Conservation (phyloP, 1,139 yeast species). For the Yamadazyma conglobata region DNA sequence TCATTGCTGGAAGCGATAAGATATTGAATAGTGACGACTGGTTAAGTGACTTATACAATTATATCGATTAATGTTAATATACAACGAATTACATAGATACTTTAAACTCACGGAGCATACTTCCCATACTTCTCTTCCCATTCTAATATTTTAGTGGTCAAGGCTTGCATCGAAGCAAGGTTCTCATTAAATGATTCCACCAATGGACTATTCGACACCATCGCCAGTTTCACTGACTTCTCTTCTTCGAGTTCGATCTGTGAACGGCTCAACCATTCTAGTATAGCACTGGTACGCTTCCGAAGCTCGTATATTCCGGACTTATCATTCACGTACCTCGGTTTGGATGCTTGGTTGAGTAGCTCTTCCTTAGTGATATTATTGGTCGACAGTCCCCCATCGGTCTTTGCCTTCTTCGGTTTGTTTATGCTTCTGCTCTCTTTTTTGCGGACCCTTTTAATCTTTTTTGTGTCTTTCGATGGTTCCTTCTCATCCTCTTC, state of each 20-base stretch:
- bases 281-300: constrained; percentile 81
- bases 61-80: constrained; percentile 6
- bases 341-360: constrained; percentile 68
- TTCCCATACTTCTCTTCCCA: constrained; percentile 80
- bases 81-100: constrained; percentile 3
- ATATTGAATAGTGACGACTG: constrained; percentile 60
- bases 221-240: constrained; percentile 43
- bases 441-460: constrained; percentile 15
- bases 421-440: constrained; percentile 16
- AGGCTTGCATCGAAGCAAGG: constrained; percentile 59
- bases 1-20: constrained; percentile 75
- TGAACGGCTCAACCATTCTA: constrained; percentile 85
- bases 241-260: constrained; percentile 78
- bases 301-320: constrained; percentile 78
- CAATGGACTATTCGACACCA: constrained; percentile 29
- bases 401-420: constrained; percentile 11
- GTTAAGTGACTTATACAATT: constrained; percentile 24
- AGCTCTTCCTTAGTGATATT: constrained; percentile 35
- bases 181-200: constrained; percentile 53
- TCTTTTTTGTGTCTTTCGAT: constrained; percentile 15
- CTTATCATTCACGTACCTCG: constrained; percentile 75
- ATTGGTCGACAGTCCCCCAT: constrained; percentile 6
- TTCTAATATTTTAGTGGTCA: constrained; percentile 61
- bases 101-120: constrained; percentile 35
- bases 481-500: constrained; percentile 15